phyloP scores from a whole-genome alignment of 106 monocot genomes.

The Phalaenopsis aphrodite region DNA sequence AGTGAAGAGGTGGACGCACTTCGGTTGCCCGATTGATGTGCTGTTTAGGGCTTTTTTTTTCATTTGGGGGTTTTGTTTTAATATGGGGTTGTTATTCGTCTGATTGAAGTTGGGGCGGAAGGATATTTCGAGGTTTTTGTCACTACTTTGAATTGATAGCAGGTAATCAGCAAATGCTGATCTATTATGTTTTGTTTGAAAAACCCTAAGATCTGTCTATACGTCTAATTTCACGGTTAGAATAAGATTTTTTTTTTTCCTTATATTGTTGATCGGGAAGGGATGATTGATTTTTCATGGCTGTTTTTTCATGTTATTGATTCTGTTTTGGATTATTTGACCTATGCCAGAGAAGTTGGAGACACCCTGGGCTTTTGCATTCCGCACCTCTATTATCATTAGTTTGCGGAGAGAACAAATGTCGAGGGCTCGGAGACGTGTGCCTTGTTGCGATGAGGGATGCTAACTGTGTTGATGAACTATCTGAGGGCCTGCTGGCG shows the following conservation, averaged over 20 bases:
- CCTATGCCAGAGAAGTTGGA: neutral
- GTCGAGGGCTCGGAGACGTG: slow-evolving; percentile 20
- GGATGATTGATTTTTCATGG: neutral
- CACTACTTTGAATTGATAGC: neutral
- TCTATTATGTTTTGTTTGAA: neutral
- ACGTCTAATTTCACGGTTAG: neutral
- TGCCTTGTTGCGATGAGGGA: slow-evolving; percentile 25
- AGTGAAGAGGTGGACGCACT: neutral
- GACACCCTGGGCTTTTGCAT: neutral
- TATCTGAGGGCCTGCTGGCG: slow-evolving; percentile 16
- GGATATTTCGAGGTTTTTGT: neutral
- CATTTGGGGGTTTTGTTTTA: neutral
- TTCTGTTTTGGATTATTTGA: slow-evolving; percentile 3
- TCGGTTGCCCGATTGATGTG: neutral
- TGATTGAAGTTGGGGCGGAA: neutral
- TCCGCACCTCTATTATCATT: neutral
- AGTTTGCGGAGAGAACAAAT: neutral
- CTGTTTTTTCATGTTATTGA: neutral
- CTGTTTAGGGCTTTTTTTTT: neutral
- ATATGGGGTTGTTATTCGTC: neutral
- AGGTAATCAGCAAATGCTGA: slow-evolving; percentile 4
- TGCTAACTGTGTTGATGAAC: slow-evolving; percentile 19
- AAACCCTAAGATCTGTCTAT: neutral
- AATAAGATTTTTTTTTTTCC: neutral
- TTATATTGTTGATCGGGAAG: neutral